Conservation (phyloP, 768 basidiomycete genomes). For the Paxillus involutus region DNA sequence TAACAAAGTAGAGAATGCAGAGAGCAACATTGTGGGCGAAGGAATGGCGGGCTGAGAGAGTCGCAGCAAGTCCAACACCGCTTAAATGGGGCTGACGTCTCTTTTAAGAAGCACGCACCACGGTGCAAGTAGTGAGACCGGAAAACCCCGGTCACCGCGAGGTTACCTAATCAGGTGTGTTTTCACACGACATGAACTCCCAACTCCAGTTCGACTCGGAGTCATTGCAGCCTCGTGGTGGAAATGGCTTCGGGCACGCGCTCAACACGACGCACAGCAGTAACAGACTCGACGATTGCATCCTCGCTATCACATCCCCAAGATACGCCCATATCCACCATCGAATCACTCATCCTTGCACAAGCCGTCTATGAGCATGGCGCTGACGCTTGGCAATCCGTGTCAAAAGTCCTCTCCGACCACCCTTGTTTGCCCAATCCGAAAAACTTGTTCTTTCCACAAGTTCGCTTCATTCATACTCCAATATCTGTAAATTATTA, state of each 20-base stretch:
- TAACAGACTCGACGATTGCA: background rate
- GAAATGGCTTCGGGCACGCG: slow-evolving; percentile 26
- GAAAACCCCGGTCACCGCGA: too few species aligned
- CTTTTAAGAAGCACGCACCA: background rate
- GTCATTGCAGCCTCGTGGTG: background rate
- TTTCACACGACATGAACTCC: background rate
- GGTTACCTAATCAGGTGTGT: too few species aligned
- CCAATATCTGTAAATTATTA: slow-evolving; percentile 9
- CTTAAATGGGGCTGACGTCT: slow-evolving; percentile 28
- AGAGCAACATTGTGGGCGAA: slow-evolving; percentile 42
- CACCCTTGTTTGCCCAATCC: slow-evolving; percentile 71
- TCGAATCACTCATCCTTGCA: slow-evolving; percentile 79
- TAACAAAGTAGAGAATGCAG: slow-evolving; percentile 37
- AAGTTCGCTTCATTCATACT: slow-evolving; percentile 43
- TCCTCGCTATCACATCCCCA: slow-evolving; percentile 6
- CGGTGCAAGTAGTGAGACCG: too few species aligned
- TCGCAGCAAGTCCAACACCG: slow-evolving; percentile 2
- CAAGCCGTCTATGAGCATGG: slow-evolving; percentile 88
- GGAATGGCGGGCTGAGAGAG: slow-evolving; percentile 7
- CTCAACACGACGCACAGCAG: slow-evolving; percentile 20
- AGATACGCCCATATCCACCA: slow-evolving; percentile 26
- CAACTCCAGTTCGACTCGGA: too few species aligned
- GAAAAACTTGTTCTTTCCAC: slow-evolving; percentile 64
- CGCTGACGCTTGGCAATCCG: slow-evolving; percentile 61
- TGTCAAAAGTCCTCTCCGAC: slow-evolving; percentile 63